Evolutionary conservation across 805 yeast genomes (phyloP), one percentile per base, ranked within the genome.

Genomic region (Blastobotrys peoriensis): DNA sequence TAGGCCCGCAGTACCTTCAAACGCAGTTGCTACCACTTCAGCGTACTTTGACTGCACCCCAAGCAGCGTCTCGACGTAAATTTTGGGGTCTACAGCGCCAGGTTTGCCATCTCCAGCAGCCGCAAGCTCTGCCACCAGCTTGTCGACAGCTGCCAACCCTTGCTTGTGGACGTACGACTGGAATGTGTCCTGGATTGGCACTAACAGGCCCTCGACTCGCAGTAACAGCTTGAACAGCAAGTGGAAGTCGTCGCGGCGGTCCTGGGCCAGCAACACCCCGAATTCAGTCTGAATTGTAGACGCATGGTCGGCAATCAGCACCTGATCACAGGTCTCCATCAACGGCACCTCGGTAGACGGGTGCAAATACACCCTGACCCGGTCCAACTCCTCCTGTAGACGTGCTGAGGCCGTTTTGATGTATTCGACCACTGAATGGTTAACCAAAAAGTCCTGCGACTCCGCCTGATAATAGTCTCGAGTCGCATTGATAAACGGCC

Each of bases 391-490:
- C 61, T 88, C 96, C 33, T 75, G 76, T 40, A 94, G 76, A 49
- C 97, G 74, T 43, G 76, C 74, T 55, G 85, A 88, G 33, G 96
- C 95, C 62, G 83, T 86, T 49, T 76, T 78, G 76, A 93, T 81
- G 67, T 93, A 93, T 58, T 87, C 95, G 19, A 89, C 91, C 40
- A 91, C 91, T 52, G 87, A 83, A 62, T 88, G 84, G 23, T 77
- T 75, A 2, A 74, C 65, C 48, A 93, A 69, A 60, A 80, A 88
- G 36, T 71, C 72, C 15, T 68, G 66, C 33, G 93, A 79, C 64
- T 88, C 96, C 36, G 69, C 69, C 18, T 70, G 67, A 65, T 86
- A 87, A 60, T 80, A 86, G 33, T 60, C 52, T 13, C 51, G 55
- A 3, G 75, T 69, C 20, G 78, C 81, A 19, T 75, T 78, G 52